These are phyloP conservation scores for Teratosphaeria zuluensis DNA, from an alignment of 2,329 filamentous ascomycete species.

Conservation along the genomic window DNA sequence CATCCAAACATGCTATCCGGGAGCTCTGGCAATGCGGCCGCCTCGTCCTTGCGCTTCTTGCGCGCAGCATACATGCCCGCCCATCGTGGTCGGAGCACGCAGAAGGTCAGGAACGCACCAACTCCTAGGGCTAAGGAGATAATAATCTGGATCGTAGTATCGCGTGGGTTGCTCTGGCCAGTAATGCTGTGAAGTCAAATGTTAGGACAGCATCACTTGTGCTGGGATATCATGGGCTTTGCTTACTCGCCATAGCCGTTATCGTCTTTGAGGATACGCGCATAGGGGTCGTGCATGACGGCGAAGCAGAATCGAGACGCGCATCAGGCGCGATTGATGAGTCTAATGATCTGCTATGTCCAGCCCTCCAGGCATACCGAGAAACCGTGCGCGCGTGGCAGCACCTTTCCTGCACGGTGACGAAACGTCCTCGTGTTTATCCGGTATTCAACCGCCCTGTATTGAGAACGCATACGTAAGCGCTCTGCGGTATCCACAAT, in stretches of 20 bases:
- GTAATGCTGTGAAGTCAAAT: conserved; percentile 14
- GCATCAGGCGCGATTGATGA: not conserved
- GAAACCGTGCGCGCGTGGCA: not conserved
- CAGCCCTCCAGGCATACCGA: not conserved
- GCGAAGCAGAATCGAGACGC: not conserved
- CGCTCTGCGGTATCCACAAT: not conserved
- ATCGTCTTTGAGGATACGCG: not conserved
- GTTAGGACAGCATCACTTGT: not conserved
- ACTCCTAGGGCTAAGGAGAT: conserved; percentile 63
- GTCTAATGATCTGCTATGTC: not conserved
- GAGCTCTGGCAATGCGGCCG: conserved; percentile 64
- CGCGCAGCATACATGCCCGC: conserved; percentile 75
- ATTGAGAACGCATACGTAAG: not conserved
- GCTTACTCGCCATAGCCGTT: not conserved
- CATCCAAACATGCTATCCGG: conserved; percentile 83
- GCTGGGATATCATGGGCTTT: not conserved
- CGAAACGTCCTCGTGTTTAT: not conserved
- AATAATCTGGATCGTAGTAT: conserved; percentile 53
- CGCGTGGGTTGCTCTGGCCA: conserved; percentile 31
- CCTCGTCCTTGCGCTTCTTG: conserved; percentile 49
- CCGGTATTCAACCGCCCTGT: not conserved
- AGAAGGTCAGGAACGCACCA: conserved; percentile 65
- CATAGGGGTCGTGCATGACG: not conserved
- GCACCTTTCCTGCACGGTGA: not conserved
- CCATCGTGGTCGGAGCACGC: conserved; percentile 82